Percentiles rank a stretch among this genome's conserved stretches.
Evolutionary conservation across 176 grass and related monocot genomes (phyloP).

Genomic region (Olyra latifolia): DNA sequence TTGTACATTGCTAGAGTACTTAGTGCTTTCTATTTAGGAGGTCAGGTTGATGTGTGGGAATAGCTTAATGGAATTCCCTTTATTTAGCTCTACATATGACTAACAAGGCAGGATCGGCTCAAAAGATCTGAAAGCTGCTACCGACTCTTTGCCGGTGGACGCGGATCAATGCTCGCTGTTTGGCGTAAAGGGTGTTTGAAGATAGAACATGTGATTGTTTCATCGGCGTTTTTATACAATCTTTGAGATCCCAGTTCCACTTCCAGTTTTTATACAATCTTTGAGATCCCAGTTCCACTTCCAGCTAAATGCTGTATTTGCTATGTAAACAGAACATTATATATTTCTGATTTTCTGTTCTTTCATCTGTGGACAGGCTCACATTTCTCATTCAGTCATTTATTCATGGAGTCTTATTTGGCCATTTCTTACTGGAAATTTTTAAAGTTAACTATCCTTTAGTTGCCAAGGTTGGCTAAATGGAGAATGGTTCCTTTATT

Average conservation of each 20-base stretch:
- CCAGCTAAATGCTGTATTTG: background rate
- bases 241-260: background rate
- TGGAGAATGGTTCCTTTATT: slow-evolving; percentile 19
- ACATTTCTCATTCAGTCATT: background rate
- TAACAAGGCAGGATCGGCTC: too few species aligned
- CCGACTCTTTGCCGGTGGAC: too few species aligned
- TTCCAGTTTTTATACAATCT: background rate
- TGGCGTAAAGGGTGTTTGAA: background rate
- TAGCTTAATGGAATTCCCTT: too few species aligned
- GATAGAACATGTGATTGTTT: background rate
- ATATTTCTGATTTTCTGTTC: background rate
- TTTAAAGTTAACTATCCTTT: background rate
- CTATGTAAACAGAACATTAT: background rate
- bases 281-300: background rate
- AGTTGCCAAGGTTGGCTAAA: background rate
- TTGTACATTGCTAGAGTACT: background rate
- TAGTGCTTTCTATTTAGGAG: too few species aligned
- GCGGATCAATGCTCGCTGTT: too few species aligned
- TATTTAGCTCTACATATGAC: too few species aligned
- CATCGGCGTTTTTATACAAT: background rate
- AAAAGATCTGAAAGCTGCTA: too few species aligned
- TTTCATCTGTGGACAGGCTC: background rate
- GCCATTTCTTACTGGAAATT: background rate
- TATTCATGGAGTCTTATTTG: background rate
- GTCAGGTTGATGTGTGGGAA: too few species aligned